phyloP scores from a whole-genome alignment of 2,329 filamentous ascomycete species.

The Pseudogymnoascus sp. region DNA sequence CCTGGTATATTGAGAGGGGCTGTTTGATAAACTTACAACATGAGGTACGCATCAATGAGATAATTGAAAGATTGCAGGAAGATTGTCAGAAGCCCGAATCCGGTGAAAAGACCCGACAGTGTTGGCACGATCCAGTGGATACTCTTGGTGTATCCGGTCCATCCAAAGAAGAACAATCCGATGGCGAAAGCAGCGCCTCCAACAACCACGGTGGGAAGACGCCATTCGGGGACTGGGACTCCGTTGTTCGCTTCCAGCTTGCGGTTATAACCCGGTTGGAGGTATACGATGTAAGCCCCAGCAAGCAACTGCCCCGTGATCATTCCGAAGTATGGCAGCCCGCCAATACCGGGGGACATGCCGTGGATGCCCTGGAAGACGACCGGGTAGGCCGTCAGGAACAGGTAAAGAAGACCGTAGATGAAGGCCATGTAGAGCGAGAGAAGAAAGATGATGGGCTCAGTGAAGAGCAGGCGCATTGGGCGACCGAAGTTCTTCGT shows the following conservation, averaged over 20 bases:
- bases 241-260: conserved; percentile 62
- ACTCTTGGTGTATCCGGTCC: conserved; percentile 51
- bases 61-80: conserved; percentile 78
- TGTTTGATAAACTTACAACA: conserved; percentile 38
- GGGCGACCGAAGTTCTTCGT: conserved; percentile 42
- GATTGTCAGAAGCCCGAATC: conserved; percentile 73
- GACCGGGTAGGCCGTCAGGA: conserved; percentile 76
- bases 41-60: conserved; percentile 65
- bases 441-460: conserved; percentile 60
- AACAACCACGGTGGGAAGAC: conserved; percentile 52
- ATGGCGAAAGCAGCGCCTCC: conserved; percentile 52
- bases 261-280: conserved; percentile 58
- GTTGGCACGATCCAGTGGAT: conserved; percentile 59
- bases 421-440: conserved; percentile 69
- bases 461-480: conserved; percentile 46
- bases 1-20: not conserved
- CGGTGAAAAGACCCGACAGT: conserved; percentile 54
- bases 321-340: conserved; percentile 82
- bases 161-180: conserved; percentile 72
- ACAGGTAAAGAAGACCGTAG: conserved; percentile 74
- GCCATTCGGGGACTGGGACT: conserved; percentile 58
- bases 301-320: conserved; percentile 63
- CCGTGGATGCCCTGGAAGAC: conserved; percentile 68
- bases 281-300: conserved; percentile 52
- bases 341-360: conserved; percentile 60